Evolutionary conservation across 306 rosid genomes (phyloP).

Genomic region (Castanospermum australe): DNA sequence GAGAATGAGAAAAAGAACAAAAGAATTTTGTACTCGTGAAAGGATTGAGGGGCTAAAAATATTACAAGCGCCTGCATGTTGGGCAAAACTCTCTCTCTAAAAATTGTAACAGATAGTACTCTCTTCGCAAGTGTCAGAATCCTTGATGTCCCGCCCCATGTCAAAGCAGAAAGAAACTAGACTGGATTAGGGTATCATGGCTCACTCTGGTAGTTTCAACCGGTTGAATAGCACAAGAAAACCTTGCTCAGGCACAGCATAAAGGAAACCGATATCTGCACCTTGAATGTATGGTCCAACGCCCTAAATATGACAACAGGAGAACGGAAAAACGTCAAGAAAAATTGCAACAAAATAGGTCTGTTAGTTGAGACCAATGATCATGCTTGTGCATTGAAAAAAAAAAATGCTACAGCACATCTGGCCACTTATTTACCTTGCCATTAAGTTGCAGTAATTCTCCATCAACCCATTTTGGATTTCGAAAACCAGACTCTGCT

Average conservation of each 20-base stretch:
- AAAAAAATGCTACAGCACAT: background rate
- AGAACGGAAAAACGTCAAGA: background rate
- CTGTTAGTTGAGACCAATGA: background rate
- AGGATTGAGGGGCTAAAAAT: background rate
- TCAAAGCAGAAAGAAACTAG: slow-evolving; percentile 1
- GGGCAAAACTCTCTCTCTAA: slow-evolving; percentile 16
- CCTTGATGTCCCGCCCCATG: background rate
- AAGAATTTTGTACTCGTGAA: background rate
- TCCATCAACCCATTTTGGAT: slow-evolving; percentile 79
- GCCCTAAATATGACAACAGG: slow-evolving; percentile 42
- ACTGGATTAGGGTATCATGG: background rate
- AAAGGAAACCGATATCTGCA: slow-evolving; percentile 80
- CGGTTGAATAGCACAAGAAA: slow-evolving; percentile 81
- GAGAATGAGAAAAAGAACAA: background rate
- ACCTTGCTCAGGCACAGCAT: slow-evolving; percentile 68
- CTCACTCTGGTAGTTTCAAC: slow-evolving; percentile 69
- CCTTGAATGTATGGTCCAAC: slow-evolving; percentile 71
- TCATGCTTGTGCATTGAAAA: background rate
- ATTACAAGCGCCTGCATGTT: background rate
- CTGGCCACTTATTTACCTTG: slow-evolving; percentile 44
- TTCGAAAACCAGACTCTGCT: slow-evolving; percentile 64
- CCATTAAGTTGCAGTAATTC: slow-evolving; percentile 71
- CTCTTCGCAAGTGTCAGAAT: slow-evolving; percentile 21
- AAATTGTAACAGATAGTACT: background rate
- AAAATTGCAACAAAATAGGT: background rate